A percentile compares a stretch with the other conserved stretches of the same genome.
Conservation (phyloP, 805 yeast genomes). For the Kodamaea nitidulidarum region DNA sequence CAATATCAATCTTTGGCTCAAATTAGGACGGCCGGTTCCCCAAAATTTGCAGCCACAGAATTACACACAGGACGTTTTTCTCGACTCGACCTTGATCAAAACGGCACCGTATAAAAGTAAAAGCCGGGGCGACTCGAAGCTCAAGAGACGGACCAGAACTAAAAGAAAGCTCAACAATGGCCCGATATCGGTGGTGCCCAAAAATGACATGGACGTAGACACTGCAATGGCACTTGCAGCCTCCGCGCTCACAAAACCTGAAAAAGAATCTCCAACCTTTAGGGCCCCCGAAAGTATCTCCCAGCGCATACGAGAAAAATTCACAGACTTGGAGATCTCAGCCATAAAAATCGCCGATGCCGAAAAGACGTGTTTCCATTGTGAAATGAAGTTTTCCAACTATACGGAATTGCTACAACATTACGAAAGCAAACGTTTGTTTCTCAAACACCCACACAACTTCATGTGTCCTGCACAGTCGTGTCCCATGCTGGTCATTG, state of each 20-base stretch:
- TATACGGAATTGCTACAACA: slow-evolving; percentile 33
- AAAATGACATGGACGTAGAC: slow-evolving; percentile 7
- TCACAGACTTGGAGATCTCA: slow-evolving; percentile 1
- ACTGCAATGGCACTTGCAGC: slow-evolving; percentile 8
- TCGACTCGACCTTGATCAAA: background rate
- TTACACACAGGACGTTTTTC: background rate
- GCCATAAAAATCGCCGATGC: slow-evolving; percentile 5
- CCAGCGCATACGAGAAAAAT: background rate
- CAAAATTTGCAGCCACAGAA: background rate
- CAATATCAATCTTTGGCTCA: slow-evolving; percentile 1
- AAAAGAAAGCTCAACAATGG: background rate
- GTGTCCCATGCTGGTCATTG: slow-evolving; percentile 43
- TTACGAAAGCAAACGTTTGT: slow-evolving; percentile 26
- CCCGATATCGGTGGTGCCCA: slow-evolving; percentile 3
- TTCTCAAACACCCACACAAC: slow-evolving; percentile 19
- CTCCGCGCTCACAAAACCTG: slow-evolving; percentile 2
- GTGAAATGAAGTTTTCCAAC: slow-evolving; percentile 25
- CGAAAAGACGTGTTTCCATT: slow-evolving; percentile 21
- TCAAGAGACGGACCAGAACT: background rate
- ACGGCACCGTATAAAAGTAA: background rate
- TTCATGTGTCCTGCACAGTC: slow-evolving; percentile 26
- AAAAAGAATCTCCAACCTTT: background rate
- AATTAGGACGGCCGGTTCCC: background rate
- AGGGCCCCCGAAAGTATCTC: background rate
- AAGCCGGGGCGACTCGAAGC: background rate